These are phyloP conservation scores for Gaertneriomyces sp. DNA, from an alignment of 192 early-diverging fungal species.

Conservation along the genomic window DNA sequence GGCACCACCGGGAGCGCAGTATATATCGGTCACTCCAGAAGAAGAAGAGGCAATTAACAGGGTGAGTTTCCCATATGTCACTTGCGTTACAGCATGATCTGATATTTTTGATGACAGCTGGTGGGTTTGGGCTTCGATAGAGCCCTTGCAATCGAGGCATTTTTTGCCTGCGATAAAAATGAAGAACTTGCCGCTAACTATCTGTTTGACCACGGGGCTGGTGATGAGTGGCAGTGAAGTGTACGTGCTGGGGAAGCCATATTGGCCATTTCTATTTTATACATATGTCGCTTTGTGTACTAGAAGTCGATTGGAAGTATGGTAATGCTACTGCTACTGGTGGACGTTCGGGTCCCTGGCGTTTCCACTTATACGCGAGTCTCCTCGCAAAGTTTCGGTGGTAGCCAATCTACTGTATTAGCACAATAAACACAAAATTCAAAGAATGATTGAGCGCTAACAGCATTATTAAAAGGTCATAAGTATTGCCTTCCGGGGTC, in stretches of 20 bases:
- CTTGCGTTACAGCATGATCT: neutral
- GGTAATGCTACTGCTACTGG: too few relatives aligned
- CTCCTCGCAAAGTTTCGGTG: too few relatives aligned
- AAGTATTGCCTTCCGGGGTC: too few relatives aligned
- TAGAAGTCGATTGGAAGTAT: too few relatives aligned
- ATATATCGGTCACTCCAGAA: constrained; percentile 80
- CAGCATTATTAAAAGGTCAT: too few relatives aligned
- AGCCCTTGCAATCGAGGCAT: constrained; percentile 82
- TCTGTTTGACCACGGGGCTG: constrained; percentile 67
- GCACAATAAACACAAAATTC: constrained; percentile 6
- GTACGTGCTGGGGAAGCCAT: too few relatives aligned
- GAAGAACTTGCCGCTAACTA: constrained; percentile 97
- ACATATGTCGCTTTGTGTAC: too few relatives aligned
- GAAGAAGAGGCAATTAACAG: constrained; percentile 88
- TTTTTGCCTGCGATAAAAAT: constrained; percentile 95
- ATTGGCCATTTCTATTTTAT: too few relatives aligned
- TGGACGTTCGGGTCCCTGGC: too few relatives aligned
- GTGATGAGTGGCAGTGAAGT: constrained; percentile 30
- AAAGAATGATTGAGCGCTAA: constrained; percentile 5
- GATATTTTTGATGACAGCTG: constrained; percentile 45
- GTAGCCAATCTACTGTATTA: too few relatives aligned
- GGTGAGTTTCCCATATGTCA: constrained; percentile 38
- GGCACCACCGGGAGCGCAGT: constrained; percentile 44
- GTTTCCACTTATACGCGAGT: too few relatives aligned
- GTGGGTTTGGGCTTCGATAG: constrained; percentile 84